Base-by-base conservation (phyloP, 78 protist species). In the Dictyostelium intermedium region DNA sequence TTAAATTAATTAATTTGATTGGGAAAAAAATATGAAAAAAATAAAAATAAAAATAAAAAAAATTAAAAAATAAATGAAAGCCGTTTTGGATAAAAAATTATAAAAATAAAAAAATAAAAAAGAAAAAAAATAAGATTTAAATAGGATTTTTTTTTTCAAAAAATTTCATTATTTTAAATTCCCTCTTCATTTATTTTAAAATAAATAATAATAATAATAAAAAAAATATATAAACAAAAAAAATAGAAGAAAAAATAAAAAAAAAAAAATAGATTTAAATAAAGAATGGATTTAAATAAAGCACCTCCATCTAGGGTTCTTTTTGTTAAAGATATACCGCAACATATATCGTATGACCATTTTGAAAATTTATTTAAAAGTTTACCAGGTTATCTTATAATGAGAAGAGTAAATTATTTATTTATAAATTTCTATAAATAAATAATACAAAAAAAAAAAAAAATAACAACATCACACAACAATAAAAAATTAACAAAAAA, bases 321-420 rank as follows among this genome's bases (percentile, higher is more conserved):
- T 1, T 89, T 89, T 47, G 84, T 89, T 7, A 78, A 83, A 70
- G 94, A 89, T 70, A 89, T 89, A 1, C 94, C 94, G 1, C 84
- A 83, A 8, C 39, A 41, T 32, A 60, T 87, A 5, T 35, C 82
- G 2, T 45, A 70, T 61, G 81, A 87, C 11, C 14, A 63, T 25
- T 89, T 89, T 89, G 94, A 89, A 35, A 34, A 70, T 80, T 74
- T 89, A 16, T 89, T 89, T n/a, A 34, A 27, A 69, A 63, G 18
- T 35, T 56, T 69, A 34, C 85, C 85, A 16, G 94, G 94, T 50
- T 89, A 45, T 35, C 60, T 89, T 23, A 66, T 85, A 70, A 89
- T 89, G 61, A 78, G 94, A 89, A 89, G 94, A 79, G 93, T 87
- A 80, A 82, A 41, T 27, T 84, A 20, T 27, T n/a, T 30, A 43